These are phyloP conservation scores for Rheum nobile DNA, from an alignment of 148 eudicot species.

Conservation along the genomic window DNA sequence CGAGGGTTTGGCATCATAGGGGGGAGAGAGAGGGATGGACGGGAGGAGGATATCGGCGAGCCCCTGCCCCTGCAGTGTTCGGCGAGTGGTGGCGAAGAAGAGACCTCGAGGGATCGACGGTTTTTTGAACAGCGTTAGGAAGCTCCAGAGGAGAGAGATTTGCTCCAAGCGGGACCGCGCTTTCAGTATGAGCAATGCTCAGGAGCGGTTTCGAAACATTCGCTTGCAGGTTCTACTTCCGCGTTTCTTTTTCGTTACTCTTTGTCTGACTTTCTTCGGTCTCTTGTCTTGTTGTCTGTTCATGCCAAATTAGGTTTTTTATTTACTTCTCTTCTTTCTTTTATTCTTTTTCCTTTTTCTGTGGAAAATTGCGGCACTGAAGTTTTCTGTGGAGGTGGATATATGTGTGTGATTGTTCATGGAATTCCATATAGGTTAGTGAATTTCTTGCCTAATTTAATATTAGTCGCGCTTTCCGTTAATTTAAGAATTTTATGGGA, in stretches of 20 bases:
- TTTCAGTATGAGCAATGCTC: conserved; percentile 81
- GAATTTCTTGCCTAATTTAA: too few species aligned
- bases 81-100: conserved; percentile 79
- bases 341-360: too few species aligned
- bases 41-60: conserved; percentile 74
- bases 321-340: too few species aligned
- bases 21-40: conserved; percentile 38
- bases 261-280: not conserved
- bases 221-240: conserved; percentile 36
- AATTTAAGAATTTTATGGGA: too few species aligned
- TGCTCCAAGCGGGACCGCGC: conserved; percentile 67
- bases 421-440: too few species aligned
- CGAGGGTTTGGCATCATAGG: not conserved
- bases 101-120: conserved; percentile 53
- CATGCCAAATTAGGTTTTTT: too few species aligned
- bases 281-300: too few species aligned
- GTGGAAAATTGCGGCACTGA: too few species aligned
- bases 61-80: conserved; percentile 66
- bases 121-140: conserved; percentile 58
- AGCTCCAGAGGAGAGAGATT: conserved; percentile 87
- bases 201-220: conserved; percentile 78
- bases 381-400: too few species aligned
- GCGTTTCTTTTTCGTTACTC: not conserved
- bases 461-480: too few species aligned
- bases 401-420: too few species aligned